phyloP scores from a whole-genome alignment of 768 basidiomycete genomes.

The Suillus hirtellus region DNA sequence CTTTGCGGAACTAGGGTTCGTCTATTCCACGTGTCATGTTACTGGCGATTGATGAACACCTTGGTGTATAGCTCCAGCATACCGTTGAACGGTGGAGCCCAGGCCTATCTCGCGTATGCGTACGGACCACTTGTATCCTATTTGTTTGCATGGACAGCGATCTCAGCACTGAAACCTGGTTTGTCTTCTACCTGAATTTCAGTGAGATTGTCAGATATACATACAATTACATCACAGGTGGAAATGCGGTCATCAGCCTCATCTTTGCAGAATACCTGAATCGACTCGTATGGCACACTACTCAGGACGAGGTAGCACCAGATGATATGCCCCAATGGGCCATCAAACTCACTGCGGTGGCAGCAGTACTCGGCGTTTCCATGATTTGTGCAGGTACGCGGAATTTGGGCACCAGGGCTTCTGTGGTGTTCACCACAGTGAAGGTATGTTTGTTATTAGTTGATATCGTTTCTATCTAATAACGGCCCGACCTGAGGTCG shows the following conservation, averaged over 20 bases:
- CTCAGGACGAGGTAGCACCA: slow-evolving; percentile 69
- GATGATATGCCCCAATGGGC: slow-evolving; percentile 87
- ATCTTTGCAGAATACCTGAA: slow-evolving; percentile 94
- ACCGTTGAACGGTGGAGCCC: slow-evolving; percentile 51
- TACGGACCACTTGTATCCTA: slow-evolving; percentile 88
- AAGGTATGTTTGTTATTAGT: slow-evolving; percentile 54
- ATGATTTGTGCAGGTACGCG: slow-evolving; percentile 77
- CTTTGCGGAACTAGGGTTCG: slow-evolving; percentile 88
- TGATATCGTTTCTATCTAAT: not conserved
- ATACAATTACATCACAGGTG: slow-evolving; percentile 40
- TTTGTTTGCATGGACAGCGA: slow-evolving; percentile 94
- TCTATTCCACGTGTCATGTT: slow-evolving; percentile 5
- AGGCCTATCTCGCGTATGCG: slow-evolving; percentile 86
- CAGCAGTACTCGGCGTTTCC: slow-evolving; percentile 71
- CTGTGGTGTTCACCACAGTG: slow-evolving; percentile 83
- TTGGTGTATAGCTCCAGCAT: slow-evolving; percentile 29
- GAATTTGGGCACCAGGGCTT: slow-evolving; percentile 76
- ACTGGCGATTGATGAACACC: not conserved
- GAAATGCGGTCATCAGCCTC: slow-evolving; percentile 82
- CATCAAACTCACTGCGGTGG: slow-evolving; percentile 81
- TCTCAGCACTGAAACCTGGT: slow-evolving; percentile 86
- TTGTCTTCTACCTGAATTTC: slow-evolving; percentile 16
- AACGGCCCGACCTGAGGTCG: slow-evolving; percentile 43
- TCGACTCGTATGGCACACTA: slow-evolving; percentile 79
- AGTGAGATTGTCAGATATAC: slow-evolving; percentile 6